These are phyloP conservation scores for Entamoeba invadens DNA, from an alignment of 208 protist species.

Conservation along the genomic window DNA sequence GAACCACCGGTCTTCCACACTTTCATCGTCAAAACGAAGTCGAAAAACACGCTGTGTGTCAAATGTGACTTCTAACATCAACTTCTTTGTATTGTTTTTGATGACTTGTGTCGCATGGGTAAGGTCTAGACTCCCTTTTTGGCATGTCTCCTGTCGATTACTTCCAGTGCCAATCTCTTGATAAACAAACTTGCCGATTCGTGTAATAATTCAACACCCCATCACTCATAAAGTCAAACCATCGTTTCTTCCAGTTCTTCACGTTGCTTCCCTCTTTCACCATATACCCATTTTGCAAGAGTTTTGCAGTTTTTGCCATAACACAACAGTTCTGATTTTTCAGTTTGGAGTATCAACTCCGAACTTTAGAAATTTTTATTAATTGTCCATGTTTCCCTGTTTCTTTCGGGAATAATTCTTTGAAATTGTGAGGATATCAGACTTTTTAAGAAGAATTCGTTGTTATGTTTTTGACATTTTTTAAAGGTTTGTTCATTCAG, in stretches of 20 bases:
- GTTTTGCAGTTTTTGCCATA: not conserved
- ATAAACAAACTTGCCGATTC: not conserved
- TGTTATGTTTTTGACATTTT: too few species aligned
- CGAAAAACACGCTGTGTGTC: not conserved
- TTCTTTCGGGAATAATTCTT: too few species aligned
- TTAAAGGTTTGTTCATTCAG: too few species aligned
- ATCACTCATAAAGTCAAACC: not conserved
- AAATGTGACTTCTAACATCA: not conserved
- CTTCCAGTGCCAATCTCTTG: not conserved
- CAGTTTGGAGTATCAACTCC: too few species aligned
- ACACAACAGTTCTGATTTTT: too few species aligned
- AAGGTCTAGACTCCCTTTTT: not conserved
- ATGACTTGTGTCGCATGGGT: not conserved
- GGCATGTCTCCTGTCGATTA: not conserved
- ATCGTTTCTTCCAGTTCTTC: not conserved
- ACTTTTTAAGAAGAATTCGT: too few species aligned
- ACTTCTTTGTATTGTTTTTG: not conserved
- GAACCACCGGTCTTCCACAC: not conserved
- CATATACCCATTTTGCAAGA: not conserved
- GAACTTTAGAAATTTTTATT: too few species aligned
- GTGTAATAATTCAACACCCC: not conserved
- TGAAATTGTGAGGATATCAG: too few species aligned
- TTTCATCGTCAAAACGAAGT: not conserved
- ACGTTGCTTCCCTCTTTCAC: not conserved
- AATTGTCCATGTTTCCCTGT: too few species aligned